phyloP scores from a whole-genome alignment of 148 eudicot species.

The Persicaria maculosa region DNA sequence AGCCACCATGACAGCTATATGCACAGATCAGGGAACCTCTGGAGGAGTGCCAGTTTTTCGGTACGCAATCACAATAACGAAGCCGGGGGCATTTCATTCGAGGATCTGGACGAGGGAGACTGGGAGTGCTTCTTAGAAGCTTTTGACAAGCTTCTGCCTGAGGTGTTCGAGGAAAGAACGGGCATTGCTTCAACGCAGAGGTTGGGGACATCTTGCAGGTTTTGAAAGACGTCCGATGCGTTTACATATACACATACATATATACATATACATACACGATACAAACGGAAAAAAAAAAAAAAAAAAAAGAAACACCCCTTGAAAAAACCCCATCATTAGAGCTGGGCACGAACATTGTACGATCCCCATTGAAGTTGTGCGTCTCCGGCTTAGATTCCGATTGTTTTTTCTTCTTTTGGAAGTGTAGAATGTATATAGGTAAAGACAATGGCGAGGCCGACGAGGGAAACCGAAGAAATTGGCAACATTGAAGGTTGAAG shows the following conservation, averaged over 20 bases:
- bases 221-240: constrained; percentile 21
- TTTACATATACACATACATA: background rate
- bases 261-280: background rate
- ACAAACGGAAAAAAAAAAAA: background rate
- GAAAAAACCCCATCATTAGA: no score
- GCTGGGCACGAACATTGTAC: background rate
- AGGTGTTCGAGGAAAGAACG: constrained; percentile 60
- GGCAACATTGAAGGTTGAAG: background rate
- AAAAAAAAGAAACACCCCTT: background rate
- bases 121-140: constrained; percentile 63
- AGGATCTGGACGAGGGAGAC: constrained; percentile 45
- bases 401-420: constrained; percentile 9
- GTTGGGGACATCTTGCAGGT: constrained; percentile 62
- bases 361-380: constrained; percentile 1
- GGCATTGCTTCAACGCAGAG: constrained; percentile 42
- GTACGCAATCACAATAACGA: constrained; percentile 37
- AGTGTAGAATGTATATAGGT: background rate
- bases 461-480: background rate
- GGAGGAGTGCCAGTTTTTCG: constrained; percentile 50
- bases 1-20: constrained; percentile 12
- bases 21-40: constrained; percentile 14
- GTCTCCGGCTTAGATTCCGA: background rate
- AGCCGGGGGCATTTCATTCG: constrained; percentile 43
- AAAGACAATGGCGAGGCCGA: constrained; percentile 6
- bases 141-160: constrained; percentile 54